Base-by-base conservation (phyloP, 2,329 filamentous ascomycete genomes). In the Phialophora macrospora region DNA sequence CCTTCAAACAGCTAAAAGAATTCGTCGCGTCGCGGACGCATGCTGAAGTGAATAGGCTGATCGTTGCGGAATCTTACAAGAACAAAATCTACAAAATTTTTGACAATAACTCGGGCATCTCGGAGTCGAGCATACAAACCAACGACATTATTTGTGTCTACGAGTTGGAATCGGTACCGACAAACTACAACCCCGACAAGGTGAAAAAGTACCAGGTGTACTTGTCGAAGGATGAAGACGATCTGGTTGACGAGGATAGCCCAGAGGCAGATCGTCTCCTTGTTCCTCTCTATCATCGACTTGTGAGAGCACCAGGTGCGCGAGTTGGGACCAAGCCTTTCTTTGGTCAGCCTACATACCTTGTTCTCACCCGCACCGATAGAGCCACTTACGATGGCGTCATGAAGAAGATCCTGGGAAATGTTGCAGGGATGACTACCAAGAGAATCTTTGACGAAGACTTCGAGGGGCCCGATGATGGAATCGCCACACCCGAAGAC, bases 81-180 rank as follows among this genome's bases (percentile, higher is more conserved):
- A 83, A 87, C 71, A 92, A 89, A 72, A 93, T 97, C 77, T 98
- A 93, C 82, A 94, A 93, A 74, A 84, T 92, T 57, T 93, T 95
- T 70, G 86, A 92, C 26, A 91, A 97, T 72, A 80, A 80, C 7
- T 83, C 84, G 32, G 80, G 82, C 7, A 87, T 93, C 9, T 87
- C 88, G 0, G 93, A 97, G 63, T 87, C 88, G 55, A 80, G 80
- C 58, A 93, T 97, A 61, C 77, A 81, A 26, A 69, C 74, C 0
- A 81, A 79, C 24, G 90, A 90, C 64, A 86, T 90, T 62, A 81
- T 91, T 55, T 86, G 86, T 11, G 85, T 92, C 30, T 90, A 90
- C 73, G 94, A 99, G 77, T 78, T 98, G 7, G 92, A 96, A 66
- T 81, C 84, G 3, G 81, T 84, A 7, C 93, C 94, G 0, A 94